phyloP scores from a whole-genome alignment of 305 asterid genomes.

The Euphrasia arctica region DNA sequence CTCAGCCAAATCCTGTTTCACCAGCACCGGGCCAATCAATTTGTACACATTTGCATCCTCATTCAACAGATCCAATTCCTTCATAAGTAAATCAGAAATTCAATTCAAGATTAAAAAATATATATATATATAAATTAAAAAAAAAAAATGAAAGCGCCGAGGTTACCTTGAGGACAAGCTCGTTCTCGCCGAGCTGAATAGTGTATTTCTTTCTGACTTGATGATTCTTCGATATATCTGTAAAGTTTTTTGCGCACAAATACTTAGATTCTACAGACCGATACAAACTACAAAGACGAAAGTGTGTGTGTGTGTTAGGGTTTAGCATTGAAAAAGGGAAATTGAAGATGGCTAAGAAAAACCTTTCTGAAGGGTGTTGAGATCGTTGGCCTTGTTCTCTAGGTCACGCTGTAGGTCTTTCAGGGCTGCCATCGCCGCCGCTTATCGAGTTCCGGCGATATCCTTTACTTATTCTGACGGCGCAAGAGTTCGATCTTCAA shows the following conservation, averaged over 20 bases:
- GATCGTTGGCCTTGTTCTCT: constrained; percentile 86
- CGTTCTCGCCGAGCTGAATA: constrained; percentile 92
- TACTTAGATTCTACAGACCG: not conserved
- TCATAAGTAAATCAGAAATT: constrained; percentile 18
- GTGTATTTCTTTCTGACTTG: constrained; percentile 88
- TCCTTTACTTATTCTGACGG: not conserved
- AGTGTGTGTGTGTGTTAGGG: constrained; percentile 26
- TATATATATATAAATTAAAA: not conserved
- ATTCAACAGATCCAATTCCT: constrained; percentile 86
- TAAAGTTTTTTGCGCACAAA: not conserved
- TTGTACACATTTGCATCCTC: constrained; percentile 96
- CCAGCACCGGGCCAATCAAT: constrained; percentile 91
- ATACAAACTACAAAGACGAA: not conserved
- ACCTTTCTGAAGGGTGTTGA: constrained; percentile 83
- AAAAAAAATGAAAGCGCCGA: not conserved
- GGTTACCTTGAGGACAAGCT: constrained; percentile 84
- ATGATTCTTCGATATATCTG: constrained; percentile 82
- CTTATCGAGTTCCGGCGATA: constrained; percentile 19
- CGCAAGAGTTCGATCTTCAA: constrained; percentile 21
- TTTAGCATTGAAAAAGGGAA: constrained; percentile 9
- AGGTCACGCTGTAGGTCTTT: constrained; percentile 79
- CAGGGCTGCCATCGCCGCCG: constrained; percentile 43
- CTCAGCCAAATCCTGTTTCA: constrained; percentile 94
- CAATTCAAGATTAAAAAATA: not conserved
- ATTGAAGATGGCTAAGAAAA: constrained; percentile 6